phyloP scores from a whole-genome alignment of 805 yeast genomes.

The Brettanomyces sp. region DNA sequence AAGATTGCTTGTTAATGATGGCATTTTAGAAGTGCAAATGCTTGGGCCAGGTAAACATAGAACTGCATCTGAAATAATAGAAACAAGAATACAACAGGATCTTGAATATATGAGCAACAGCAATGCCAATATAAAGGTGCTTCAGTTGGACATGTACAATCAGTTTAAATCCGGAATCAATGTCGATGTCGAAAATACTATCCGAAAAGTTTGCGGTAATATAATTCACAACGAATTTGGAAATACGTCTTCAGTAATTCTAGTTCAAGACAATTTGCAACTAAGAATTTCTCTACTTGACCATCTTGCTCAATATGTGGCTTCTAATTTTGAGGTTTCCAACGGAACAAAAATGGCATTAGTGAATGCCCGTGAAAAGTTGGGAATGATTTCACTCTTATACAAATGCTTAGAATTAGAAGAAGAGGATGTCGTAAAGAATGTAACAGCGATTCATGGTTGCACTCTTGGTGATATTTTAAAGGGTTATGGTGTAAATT shows the following conservation, averaged over 20 bases:
- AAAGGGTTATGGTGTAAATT: too few species aligned
- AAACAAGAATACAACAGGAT: constrained; percentile 78
- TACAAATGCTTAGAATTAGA: background rate
- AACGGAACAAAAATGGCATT: constrained; percentile 8
- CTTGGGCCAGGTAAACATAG: constrained; percentile 16
- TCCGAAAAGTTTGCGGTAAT: constrained; percentile 42
- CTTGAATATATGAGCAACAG: constrained; percentile 37
- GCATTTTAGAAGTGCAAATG: constrained; percentile 53
- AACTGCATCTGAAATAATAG: constrained; percentile 30
- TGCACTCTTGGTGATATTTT: too few species aligned
- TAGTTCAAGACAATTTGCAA: constrained; percentile 28
- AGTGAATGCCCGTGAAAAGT: constrained; percentile 11
- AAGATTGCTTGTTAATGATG: constrained; percentile 42
- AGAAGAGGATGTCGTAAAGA: background rate
- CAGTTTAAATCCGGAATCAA: constrained; percentile 30
- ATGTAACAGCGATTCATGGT: too few species aligned
- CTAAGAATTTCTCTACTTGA: constrained; percentile 30
- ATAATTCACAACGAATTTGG: constrained; percentile 46
- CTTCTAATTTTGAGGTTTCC: constrained; percentile 12
- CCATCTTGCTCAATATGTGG: constrained; percentile 14
- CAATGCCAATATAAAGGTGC: too few species aligned
- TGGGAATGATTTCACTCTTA: constrained; percentile 4
- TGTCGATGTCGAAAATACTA: constrained; percentile 41
- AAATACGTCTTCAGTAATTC: constrained; percentile 43
- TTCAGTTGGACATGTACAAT: constrained; percentile 20